Conservation (phyloP, 176 grass and related monocot species). For the Typha latifolia region DNA sequence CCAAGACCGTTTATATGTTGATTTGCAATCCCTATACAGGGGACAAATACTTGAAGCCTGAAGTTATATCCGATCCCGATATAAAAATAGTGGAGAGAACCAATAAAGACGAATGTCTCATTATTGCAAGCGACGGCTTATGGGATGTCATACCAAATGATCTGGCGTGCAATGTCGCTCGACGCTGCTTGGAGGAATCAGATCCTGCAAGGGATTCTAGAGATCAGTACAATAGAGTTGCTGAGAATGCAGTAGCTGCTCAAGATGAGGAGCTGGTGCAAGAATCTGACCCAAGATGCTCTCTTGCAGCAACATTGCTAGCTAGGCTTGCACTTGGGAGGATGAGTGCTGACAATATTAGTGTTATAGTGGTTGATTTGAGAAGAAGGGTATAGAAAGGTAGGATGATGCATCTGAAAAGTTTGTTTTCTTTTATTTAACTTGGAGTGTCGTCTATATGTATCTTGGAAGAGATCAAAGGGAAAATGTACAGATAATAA, state of each 20-base stretch:
- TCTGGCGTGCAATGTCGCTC: constrained; percentile 43
- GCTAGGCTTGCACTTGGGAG: constrained; percentile 58
- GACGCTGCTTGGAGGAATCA: constrained; percentile 49
- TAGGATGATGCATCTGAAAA: neutral
- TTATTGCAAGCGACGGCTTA: constrained; percentile 77
- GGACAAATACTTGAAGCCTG: constrained; percentile 54
- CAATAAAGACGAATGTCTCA: constrained; percentile 43
- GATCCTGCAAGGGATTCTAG: constrained; percentile 6
- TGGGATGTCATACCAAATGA: constrained; percentile 80
- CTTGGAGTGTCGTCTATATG: too few species aligned
- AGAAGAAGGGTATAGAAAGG: constrained; percentile 24
- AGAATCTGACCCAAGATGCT: constrained; percentile 38
- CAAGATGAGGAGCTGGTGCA: neutral
- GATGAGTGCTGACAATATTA: constrained; percentile 60
- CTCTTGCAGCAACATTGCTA: constrained; percentile 44
- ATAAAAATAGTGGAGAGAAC: constrained; percentile 38
- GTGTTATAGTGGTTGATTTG: constrained; percentile 65
- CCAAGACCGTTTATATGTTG: neutral
- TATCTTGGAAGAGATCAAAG: too few species aligned
- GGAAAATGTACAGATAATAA: too few species aligned
- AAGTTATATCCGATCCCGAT: constrained; percentile 71
- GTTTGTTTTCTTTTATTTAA: neutral
- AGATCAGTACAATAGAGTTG: neutral
- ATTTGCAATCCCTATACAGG: constrained; percentile 24
- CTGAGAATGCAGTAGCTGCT: neutral